Evolutionary conservation across 257 asterid species (phyloP), one percentile per base, ranked within the genome.

Genomic region (Fraxinus quadrangulata): DNA sequence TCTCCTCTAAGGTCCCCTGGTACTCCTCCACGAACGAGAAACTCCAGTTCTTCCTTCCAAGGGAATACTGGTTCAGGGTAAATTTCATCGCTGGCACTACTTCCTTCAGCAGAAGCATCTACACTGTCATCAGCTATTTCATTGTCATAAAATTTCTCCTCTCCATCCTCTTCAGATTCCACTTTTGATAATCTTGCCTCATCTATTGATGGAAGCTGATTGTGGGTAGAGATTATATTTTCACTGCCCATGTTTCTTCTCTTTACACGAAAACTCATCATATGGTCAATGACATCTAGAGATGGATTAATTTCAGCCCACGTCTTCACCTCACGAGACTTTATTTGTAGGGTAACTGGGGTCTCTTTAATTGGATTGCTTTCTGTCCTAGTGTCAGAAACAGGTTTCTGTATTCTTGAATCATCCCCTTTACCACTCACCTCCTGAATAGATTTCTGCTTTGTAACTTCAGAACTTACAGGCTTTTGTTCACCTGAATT

Each of bases 1-100:
- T 94, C 98, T 83, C 98, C 98, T 78, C 97, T 86, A 75, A 94
- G 90, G 74, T 92, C 96, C 89, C 90, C 91, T 77, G 97, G 97
- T 39, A 94, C 91, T 88, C 98, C 98, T 72, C 92, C 94, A 21
- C 72, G 94, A 85, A 94, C 98, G 77, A 94, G 98, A 85, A 87
- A 82, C 83, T 83, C 95, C 9, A 94, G 85, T 82, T 94, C 97
- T 85, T 92, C 89, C 78, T 87, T 92, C 91, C 91, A 88, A 63
- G 94, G 89, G 79, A 84, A 88, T 70, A 63, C 76, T 65, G 83
- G 74, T 79, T 88, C 92, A 3, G 78, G 71, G 72, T 75, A 71
- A 66, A 70, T 82, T 78, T 73, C 79, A 87, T 78, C 79, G 70
- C 71, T 67, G 24, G 77, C 74, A 79, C 59, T 69, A 78, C 73